phyloP scores from a whole-genome alignment of 257 asterid genomes.

The Buddleja alternifolia region DNA sequence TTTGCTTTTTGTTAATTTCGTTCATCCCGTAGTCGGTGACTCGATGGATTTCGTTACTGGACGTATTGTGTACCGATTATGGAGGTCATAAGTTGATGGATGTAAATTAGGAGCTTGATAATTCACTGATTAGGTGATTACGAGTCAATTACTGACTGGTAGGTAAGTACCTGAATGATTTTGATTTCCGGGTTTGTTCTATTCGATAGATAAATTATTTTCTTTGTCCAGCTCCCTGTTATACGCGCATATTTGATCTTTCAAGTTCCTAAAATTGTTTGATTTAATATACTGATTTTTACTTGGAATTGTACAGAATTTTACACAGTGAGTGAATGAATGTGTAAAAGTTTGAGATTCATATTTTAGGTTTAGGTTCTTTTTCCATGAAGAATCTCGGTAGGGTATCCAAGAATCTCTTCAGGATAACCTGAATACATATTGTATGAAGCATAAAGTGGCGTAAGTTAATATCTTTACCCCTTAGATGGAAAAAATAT shows the following conservation, averaged over 20 bases:
- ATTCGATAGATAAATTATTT: background rate
- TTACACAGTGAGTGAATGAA: background rate
- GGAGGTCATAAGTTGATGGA: slow-evolving; percentile 1
- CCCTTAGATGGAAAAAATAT: background rate
- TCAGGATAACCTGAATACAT: background rate
- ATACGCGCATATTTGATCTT: background rate
- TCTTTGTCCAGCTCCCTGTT: background rate
- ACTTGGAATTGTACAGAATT: background rate
- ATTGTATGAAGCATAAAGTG: no score
- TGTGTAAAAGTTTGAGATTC: slow-evolving; percentile 13
- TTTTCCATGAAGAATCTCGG: background rate
- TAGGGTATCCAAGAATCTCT: background rate
- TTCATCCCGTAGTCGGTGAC: no score
- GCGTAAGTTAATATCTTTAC: background rate
- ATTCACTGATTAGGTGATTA: slow-evolving; percentile 1
- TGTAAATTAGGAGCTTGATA: background rate
- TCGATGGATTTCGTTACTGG: no score
- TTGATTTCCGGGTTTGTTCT: background rate
- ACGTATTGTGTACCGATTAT: background rate
- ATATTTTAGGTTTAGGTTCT: slow-evolving; percentile 12
- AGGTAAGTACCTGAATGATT: background rate
- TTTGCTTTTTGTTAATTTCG: no score
- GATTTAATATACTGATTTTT: background rate
- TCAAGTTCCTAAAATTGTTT: background rate
- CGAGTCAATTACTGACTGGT: background rate